Evolutionary conservation across 169 alveolate species (phyloP), one percentile per base, ranked within the genome.

Genomic region (Plasmodium falciparum): DNA sequence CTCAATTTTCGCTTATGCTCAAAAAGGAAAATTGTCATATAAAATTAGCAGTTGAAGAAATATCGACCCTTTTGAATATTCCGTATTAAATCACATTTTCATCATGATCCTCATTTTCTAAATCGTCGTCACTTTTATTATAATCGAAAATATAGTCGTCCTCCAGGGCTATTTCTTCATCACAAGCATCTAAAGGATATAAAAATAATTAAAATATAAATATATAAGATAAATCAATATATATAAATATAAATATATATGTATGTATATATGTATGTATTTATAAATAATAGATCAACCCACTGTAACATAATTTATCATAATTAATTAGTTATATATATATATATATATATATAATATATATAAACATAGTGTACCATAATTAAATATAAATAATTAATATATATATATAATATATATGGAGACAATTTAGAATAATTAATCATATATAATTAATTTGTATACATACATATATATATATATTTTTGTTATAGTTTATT

Each of bases 81-180:
- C 73, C 90, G 5, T 54, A 43, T 80, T 80, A 80, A 67, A 80
- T 80, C 22, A 80, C 90, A n/a, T 80, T 80, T 73, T 80, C 90
- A 69, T 80, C 90, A 43, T 66, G 26, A 56, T 80, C 90, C 11
- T 80, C 90, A 80, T 67, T 80, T 3, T 80, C 90, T n/a, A 80
- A 62, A 15, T 80, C 90, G 56, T 80, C 90, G 39, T 80, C 90
- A 80, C 90, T 80, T 80, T 69, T 80, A 52, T 80, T 69, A 43
- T 80, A 80, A 43, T 80, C 90, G 24, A 54, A 80, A 72, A 67
- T 80, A 63, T 80, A 80, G 52, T 80, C 90, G 33, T 80, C 90
- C 20, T 80, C 90, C 17, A 54, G 20, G 1, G 73, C 83, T 24
- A 67, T 78, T 24, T 80, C 90, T 22, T 80, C 90, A 49, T 80